Conservation (phyloP, 345 rosid genomes). For the Hirschfeldia incana region DNA sequence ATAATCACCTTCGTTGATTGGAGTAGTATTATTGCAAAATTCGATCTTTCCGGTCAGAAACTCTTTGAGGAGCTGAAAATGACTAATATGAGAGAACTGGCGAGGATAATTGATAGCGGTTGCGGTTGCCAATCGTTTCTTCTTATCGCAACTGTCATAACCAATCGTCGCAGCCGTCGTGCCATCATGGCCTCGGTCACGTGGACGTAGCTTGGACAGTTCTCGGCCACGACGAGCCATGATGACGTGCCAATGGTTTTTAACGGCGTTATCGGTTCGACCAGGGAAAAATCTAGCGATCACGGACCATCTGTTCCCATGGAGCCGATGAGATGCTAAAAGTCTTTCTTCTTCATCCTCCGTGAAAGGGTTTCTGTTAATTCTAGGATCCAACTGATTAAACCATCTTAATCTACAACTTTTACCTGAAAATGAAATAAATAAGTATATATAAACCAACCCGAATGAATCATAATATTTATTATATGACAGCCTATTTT, state of each 20-base stretch:
- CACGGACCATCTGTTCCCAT: conserved; percentile 93
- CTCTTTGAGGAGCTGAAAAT: conserved; percentile 35
- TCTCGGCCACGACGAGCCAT: conserved; percentile 87
- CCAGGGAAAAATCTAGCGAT: conserved; percentile 87
- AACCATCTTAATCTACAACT: conserved; percentile 98
- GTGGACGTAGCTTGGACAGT: conserved; percentile 39
- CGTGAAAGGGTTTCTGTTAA: conserved; percentile 69
- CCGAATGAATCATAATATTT: neutral
- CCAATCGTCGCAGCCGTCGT: neutral
- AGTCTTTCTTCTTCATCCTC: conserved; percentile 89
- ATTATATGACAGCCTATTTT: neutral
- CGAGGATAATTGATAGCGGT: conserved; percentile 27
- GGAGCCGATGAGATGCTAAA: conserved; percentile 61
- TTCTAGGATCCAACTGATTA: conserved; percentile 89
- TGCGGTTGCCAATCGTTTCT: conserved; percentile 18
- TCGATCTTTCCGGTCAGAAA: conserved; percentile 32
- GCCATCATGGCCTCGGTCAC: conserved; percentile 36
- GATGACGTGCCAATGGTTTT: conserved; percentile 97
- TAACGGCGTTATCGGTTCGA: conserved; percentile 91
- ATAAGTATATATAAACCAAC: neutral
- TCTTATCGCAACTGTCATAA: conserved; percentile 4
- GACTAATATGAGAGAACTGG: conserved; percentile 34
- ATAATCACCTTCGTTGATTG: conserved; percentile 24
- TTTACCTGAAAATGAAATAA: conserved; percentile 53
- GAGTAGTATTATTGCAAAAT: neutral